Conservation (phyloP, 192 early-diverging fungal genomes). For the Mortierella hygrophila region DNA sequence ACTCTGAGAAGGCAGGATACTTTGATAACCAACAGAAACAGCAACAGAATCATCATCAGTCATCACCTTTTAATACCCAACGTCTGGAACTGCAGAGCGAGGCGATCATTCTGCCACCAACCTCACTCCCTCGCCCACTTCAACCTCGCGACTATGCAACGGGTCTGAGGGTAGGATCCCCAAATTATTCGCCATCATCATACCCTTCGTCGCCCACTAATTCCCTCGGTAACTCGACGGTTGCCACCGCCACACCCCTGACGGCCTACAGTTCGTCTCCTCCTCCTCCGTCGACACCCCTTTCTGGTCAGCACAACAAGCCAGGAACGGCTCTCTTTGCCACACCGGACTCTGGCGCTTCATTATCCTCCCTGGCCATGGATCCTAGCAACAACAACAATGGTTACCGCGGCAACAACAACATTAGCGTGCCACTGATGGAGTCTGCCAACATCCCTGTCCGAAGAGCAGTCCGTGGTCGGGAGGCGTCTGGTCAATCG, state of each 20-base stretch:
- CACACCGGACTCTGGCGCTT: background rate
- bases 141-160: conserved; percentile 26
- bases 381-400: background rate
- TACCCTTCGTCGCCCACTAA: conserved; percentile 1
- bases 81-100: conserved; percentile 21
- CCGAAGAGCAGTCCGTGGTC: conserved; percentile 36
- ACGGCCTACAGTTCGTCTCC: background rate
- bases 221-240: background rate
- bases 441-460: conserved; percentile 2
- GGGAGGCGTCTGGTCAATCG: conserved; percentile 13
- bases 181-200: conserved; percentile 2
- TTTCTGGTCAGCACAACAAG: background rate
- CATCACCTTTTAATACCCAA: background rate
- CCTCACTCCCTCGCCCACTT: conserved; percentile 43
- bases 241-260: background rate
- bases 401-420: background rate
- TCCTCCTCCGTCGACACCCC: conserved; percentile 5
- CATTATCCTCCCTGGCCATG: background rate
- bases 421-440: conserved; percentile 10
- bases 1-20: conserved; percentile 10
- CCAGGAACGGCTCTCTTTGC: background rate
- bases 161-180: conserved; percentile 23
- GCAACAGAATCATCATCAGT: background rate
- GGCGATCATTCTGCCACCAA: conserved; percentile 26
- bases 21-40: conserved; percentile 19